These are phyloP conservation scores for Trichoderma oligosporum DNA, from an alignment of 2,329 filamentous ascomycete species.

Conservation along the genomic window DNA sequence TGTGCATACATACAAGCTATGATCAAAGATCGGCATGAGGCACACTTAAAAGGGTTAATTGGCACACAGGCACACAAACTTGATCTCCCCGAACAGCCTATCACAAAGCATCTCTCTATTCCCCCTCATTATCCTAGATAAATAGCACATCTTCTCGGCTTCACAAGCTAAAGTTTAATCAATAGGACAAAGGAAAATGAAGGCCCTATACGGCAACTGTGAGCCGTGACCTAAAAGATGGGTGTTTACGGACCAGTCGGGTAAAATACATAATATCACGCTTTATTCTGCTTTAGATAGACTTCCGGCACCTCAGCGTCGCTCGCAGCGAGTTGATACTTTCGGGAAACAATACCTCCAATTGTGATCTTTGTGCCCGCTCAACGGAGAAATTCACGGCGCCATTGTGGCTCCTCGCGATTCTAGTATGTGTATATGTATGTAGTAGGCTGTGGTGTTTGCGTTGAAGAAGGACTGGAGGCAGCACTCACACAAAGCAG, in stretches of 20 bases:
- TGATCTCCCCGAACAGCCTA: neutral
- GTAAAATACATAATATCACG: neutral
- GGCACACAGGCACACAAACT: conserved; percentile 5
- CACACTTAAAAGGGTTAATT: neutral
- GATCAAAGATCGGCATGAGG: neutral
- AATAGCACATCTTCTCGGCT: conserved; percentile 4
- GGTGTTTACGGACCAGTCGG: neutral
- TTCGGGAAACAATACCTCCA: neutral
- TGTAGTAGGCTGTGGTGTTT: too few species aligned
- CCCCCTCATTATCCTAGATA: neutral
- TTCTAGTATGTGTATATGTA: neutral
- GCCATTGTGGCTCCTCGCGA: conserved; percentile 7
- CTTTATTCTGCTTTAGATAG: neutral
- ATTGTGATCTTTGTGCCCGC: neutral
- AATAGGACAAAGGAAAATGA: neutral
- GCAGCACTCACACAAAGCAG: neutral
- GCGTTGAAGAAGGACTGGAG: too few species aligned
- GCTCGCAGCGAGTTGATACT: neutral
- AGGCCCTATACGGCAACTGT: conserved; percentile 1
- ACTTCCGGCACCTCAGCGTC: neutral
- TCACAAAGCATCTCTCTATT: neutral
- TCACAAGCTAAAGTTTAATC: conserved; percentile 19
- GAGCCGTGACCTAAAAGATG: neutral
- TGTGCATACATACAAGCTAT: neutral
- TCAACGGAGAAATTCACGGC: conserved; percentile 10